These are phyloP conservation scores for Candida maris DNA, from an alignment of 805 yeast species.

Conservation along the genomic window DNA sequence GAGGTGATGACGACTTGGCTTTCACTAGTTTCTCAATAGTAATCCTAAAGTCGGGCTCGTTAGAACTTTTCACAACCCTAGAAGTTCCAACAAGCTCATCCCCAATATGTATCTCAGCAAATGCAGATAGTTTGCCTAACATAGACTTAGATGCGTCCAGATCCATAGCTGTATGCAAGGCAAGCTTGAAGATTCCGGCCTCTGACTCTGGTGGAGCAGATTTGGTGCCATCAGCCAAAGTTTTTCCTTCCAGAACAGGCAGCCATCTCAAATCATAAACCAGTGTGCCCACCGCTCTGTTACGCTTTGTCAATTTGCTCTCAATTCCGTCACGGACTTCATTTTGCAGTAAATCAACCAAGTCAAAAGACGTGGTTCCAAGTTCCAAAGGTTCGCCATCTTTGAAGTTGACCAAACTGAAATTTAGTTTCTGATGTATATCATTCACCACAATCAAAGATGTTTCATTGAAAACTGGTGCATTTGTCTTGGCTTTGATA, in stretches of 20 bases:
- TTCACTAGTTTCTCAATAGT: conserved; percentile 58
- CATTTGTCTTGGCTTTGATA: conserved; percentile 50
- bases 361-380: conserved; percentile 50
- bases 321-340: conserved; percentile 41
- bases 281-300: conserved; percentile 54
- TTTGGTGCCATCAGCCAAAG: conserved; percentile 47
- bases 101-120: conserved; percentile 62
- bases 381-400: conserved; percentile 53
- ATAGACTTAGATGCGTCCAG: conserved; percentile 52
- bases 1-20: conserved; percentile 52
- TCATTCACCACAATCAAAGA: conserved; percentile 54
- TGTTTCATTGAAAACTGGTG: conserved; percentile 67
- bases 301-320: conserved; percentile 44
- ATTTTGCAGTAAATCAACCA: conserved; percentile 58
- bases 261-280: conserved; percentile 54
- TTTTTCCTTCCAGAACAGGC: conserved; percentile 43
- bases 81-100: conserved; percentile 51
- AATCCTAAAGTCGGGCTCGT: conserved; percentile 73
- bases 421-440: conserved; percentile 52
- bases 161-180: conserved; percentile 55
- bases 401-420: conserved; percentile 53
- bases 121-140: conserved; percentile 55
- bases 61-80: conserved; percentile 61
- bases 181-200: conserved; percentile 67
- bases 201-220: conserved; percentile 56